These are phyloP conservation scores for Radiomyces spectabilis DNA, from an alignment of 192 early-diverging fungal species.

Conservation along the genomic window DNA sequence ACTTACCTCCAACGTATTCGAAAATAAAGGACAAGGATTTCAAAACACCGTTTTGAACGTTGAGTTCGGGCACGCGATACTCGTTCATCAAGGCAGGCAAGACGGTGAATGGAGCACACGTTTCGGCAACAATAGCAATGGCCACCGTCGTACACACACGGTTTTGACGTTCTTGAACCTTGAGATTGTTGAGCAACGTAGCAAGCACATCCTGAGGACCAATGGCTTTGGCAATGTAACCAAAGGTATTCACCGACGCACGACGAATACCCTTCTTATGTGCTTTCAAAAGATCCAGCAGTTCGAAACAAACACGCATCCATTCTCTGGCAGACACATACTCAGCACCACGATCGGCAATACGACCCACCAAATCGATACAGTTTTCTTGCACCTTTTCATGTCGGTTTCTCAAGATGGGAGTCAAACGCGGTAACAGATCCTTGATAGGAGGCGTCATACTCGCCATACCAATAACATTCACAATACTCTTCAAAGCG, in stretches of 20 bases:
- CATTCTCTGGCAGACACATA: conserved; percentile 95
- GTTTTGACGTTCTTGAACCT: conserved; percentile 98
- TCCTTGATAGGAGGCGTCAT: conserved; percentile 99
- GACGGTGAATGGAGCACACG: conserved; percentile 96
- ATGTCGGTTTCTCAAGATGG: conserved; percentile 95
- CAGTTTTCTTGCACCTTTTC: conserved; percentile 92
- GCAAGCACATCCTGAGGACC: conserved; percentile 98
- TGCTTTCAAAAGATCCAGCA: conserved; percentile 94
- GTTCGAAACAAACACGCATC: conserved; percentile 99
- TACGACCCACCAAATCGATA: conserved; percentile 95
- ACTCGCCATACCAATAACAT: conserved; percentile 94
- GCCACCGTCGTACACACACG: conserved; percentile 99
- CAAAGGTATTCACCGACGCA: conserved; percentile 97
- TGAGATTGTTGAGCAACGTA: conserved; percentile 96
- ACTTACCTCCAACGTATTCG: conserved; percentile 87
- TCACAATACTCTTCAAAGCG: conserved; percentile 90
- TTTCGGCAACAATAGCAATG: conserved; percentile 80
- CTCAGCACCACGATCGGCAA: conserved; percentile 97
- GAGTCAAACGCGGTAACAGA: conserved; percentile 91
- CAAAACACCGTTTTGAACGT: conserved; percentile 98
- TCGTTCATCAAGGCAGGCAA: conserved; percentile 98
- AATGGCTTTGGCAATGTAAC: conserved; percentile 98
- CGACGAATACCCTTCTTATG: conserved; percentile 93
- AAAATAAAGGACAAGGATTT: conserved; percentile 95
- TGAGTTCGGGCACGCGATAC: conserved; percentile 97